These are phyloP conservation scores for Phytopythium cucurbitacearum DNA, from an alignment of 352 stramenopile species.

Conservation along the genomic window DNA sequence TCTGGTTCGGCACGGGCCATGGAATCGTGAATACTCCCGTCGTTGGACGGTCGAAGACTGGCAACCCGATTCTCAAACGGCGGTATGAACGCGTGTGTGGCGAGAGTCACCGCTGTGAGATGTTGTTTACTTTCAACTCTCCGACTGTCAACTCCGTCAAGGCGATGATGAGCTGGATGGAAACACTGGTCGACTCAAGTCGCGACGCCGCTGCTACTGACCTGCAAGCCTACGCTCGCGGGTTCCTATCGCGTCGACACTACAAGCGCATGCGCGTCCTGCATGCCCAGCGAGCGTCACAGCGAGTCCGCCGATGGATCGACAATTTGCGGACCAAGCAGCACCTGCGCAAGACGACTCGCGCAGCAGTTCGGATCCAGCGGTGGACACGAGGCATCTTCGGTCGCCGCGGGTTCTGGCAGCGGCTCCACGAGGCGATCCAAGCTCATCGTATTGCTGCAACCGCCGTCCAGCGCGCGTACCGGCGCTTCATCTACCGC, in stretches of 20 bases:
- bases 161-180: conserved; percentile 16
- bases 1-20: conserved; percentile 26
- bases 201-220: conserved; percentile 11
- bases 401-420: conserved; percentile 16
- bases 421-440: conserved; percentile 13
- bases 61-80: not conserved
- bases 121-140: not conserved
- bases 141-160: not conserved
- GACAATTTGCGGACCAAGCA: conserved; percentile 12
- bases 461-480: conserved; percentile 7
- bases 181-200: conserved; percentile 7
- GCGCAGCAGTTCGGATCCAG: conserved; percentile 19
- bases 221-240: conserved; percentile 11
- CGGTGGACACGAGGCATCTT: conserved; percentile 14
- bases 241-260: conserved; percentile 8
- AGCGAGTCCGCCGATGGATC: conserved; percentile 25
- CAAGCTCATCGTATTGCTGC: conserved; percentile 1
- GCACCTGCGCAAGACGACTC: conserved; percentile 9
- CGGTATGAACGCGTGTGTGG: conserved; percentile 13
- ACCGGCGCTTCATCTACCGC: conserved; percentile 6
- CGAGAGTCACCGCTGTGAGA: not conserved
- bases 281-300: conserved; percentile 8
- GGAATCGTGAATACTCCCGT: not conserved
- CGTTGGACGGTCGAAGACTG: not conserved
- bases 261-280: conserved; percentile 15